Conservation (phyloP, 768 basidiomycete species). For the Xerocomus spinulosus region DNA sequence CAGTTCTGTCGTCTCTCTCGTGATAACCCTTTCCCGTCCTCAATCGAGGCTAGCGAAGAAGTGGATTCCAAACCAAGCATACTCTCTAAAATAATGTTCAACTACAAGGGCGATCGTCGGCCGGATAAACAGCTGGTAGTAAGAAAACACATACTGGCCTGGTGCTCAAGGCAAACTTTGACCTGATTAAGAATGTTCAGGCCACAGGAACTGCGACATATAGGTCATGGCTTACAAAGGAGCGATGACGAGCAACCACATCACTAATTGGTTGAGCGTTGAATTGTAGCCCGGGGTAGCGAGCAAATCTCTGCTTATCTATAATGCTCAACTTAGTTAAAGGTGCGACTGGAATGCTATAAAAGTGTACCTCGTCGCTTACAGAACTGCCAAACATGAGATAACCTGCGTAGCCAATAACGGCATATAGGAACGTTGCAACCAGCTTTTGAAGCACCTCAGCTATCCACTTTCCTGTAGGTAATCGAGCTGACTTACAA, state of each 20-base stretch:
- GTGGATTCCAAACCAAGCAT: constrained; percentile 60
- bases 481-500: constrained; percentile 46
- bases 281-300: constrained; percentile 68
- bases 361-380: constrained; percentile 66
- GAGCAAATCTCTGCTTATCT: constrained; percentile 84
- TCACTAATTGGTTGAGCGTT: constrained; percentile 61
- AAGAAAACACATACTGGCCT: constrained; percentile 54
- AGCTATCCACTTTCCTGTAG: neutral
- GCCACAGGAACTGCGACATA: neutral
- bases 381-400: constrained; percentile 84
- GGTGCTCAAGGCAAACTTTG: constrained; percentile 84
- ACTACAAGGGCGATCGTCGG: constrained; percentile 34
- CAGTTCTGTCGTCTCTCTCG: constrained; percentile 2
- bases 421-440: constrained; percentile 57
- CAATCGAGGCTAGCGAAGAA: constrained; percentile 13
- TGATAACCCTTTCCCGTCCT: constrained; percentile 24
- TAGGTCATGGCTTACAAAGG: constrained; percentile 50
- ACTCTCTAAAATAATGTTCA: constrained; percentile 80
- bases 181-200: constrained; percentile 38
- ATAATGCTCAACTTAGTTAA: constrained; percentile 3
- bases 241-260: constrained; percentile 84
- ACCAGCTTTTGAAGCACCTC: constrained; percentile 40
- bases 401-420: constrained; percentile 80
- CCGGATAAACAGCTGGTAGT: neutral
- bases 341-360: neutral